These are phyloP conservation scores for Cerioporus squamosus DNA, from an alignment of 1,284 basidiomycete genomes.

Conservation along the genomic window DNA sequence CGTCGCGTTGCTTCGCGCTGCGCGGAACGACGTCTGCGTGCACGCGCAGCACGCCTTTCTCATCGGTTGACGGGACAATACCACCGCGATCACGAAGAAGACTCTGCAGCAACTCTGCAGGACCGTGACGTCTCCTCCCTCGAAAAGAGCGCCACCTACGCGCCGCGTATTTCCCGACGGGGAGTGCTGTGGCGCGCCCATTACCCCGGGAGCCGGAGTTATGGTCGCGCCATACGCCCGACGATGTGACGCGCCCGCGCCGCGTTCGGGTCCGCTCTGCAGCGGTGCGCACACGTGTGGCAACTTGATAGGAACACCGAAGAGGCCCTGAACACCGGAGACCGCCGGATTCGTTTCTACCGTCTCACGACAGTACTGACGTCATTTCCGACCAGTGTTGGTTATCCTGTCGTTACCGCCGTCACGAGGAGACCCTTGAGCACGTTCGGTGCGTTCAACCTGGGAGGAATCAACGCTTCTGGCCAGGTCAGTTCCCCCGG, in stretches of 20 bases:
- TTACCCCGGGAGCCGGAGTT: no score
- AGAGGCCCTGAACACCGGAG: no score
- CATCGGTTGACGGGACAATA: not conserved
- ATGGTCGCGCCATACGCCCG: no score
- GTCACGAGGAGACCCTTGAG: slow-evolving; percentile 35
- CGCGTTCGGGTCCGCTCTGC: no score
- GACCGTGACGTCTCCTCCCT: no score
- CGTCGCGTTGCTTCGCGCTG: slow-evolving; percentile 2
- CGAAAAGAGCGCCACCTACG: no score
- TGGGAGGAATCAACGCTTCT: slow-evolving; percentile 56
- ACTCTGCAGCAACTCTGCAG: not conserved
- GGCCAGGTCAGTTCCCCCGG: slow-evolving; percentile 42
- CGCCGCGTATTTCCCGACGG: no score
- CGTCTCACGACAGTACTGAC: not conserved
- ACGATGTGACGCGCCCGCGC: no score
- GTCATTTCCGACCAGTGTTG: slow-evolving; percentile 35
- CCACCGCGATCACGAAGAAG: not conserved
- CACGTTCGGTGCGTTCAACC: slow-evolving; percentile 47
- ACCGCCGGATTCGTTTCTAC: not conserved
- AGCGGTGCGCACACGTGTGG: no score
- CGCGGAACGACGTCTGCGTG: slow-evolving; percentile 3
- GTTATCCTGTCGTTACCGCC: slow-evolving; percentile 56
- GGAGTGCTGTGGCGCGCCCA: no score
- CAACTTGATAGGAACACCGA: no score
- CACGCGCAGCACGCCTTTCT: not conserved